Base-by-base conservation (phyloP, 805 yeast species). In the Ogataea ganodermae region DNA sequence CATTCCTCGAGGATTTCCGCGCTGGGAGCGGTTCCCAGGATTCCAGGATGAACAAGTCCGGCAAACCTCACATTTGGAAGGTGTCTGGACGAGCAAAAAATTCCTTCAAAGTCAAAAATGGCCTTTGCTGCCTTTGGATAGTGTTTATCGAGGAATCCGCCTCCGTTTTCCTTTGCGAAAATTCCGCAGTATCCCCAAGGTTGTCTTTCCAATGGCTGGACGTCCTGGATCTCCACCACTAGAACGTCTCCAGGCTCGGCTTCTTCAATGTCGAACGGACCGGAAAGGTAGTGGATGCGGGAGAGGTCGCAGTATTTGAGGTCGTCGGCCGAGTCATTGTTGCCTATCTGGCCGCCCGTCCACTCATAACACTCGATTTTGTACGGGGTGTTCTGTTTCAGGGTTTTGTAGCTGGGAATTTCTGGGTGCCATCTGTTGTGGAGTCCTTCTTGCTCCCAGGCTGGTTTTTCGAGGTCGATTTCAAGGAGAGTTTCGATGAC, bases 391-490 rank as follows among this genome's bases (percentile, higher is more conserved):
- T 72, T 71, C 18, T 66, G 78, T 43, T 64, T 55, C 35, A 76
- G 69, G 9, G 66, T 65, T 32, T 59, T 70, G 27, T 70, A 59
- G 45, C 62, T 59, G 36, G 81, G 81, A 27, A 76, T 63, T 43
- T 75, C 79, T 8, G 80, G 80, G 55, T 76, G 80, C 80, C 81
- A 76, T 56, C 81, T 64, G 59, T 76, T 76, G 62, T 76, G 81
- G 37, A 74, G 56, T 18, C 74, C 75, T 22, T 69, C 68, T 57
- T 76, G 80, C 41, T 67, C 72, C 56, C 68, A 67, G 13, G 78
- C 79, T 1, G 79, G 77, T 46, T 59, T 71, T 39, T 62, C 60
- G 22, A 76, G 63, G 52, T 72, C 76, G 36, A 74, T 72, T 47
- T 66, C 64, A 36, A 73, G 68, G 20, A 69, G 66, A 32, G 72